Conservation (phyloP, 2,329 filamentous ascomycete species). For the Fusarium albosuccineum region DNA sequence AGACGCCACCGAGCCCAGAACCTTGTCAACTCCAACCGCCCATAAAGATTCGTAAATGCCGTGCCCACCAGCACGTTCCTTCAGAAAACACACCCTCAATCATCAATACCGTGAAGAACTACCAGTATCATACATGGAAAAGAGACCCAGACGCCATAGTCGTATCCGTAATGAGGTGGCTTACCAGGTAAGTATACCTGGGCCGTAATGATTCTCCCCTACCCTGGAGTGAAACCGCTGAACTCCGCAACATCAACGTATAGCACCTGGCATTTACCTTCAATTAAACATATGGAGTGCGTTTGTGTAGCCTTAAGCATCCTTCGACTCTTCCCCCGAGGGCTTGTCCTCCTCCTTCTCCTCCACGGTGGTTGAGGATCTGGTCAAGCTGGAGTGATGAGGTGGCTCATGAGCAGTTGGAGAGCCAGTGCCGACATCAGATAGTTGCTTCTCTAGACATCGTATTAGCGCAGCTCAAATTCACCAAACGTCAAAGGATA, state of each 20-base stretch:
- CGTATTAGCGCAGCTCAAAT: slow-evolving; percentile 18
- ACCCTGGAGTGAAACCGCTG: slow-evolving; percentile 14
- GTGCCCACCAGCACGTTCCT: not conserved
- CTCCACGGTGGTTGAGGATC: slow-evolving; percentile 57
- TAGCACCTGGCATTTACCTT: no score
- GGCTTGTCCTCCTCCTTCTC: slow-evolving; percentile 52
- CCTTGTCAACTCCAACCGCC: no score
- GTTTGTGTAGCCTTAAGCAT: slow-evolving; percentile 22
- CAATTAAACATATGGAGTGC: no score
- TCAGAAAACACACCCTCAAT: not conserved
- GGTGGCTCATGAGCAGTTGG: slow-evolving; percentile 58
- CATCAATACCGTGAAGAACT: not conserved
- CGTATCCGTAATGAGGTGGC: slow-evolving; percentile 10
- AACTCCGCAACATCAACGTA: slow-evolving; percentile 30
- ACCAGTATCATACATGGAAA: slow-evolving; percentile 4
- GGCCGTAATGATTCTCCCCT: not conserved
- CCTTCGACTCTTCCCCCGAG: slow-evolving; percentile 25
- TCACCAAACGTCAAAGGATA: not conserved
- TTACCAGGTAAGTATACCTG: not conserved
- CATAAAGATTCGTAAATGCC: not conserved
- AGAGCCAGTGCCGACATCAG: slow-evolving; percentile 54
- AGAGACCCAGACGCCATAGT: slow-evolving; percentile 29
- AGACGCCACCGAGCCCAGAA: not conserved
- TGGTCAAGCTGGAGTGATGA: slow-evolving; percentile 63
- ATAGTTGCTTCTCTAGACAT: slow-evolving; percentile 64